These are phyloP conservation scores for Colletotrichum lindemuthianum DNA, from an alignment of 2,329 filamentous ascomycete genomes.

Conservation along the genomic window DNA sequence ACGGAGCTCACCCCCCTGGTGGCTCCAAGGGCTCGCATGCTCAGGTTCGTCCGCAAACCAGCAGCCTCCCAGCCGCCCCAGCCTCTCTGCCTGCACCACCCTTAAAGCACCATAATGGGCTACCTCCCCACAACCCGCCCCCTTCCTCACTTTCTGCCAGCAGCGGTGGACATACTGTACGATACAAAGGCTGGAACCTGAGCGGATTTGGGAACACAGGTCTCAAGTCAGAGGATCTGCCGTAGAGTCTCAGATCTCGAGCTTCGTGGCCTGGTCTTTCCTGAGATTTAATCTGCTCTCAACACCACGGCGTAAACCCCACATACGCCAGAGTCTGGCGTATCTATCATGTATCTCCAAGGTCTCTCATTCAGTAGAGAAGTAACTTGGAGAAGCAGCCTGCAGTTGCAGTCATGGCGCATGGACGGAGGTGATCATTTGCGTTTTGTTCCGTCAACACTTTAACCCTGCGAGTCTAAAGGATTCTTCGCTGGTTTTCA, in stretches of 20 bases:
- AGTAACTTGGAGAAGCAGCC: conserved; percentile 25
- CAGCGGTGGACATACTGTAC: conserved; percentile 38
- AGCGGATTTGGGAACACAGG: conserved; percentile 53
- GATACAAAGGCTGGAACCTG: conserved; percentile 52
- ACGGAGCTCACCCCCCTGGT: conserved; percentile 18
- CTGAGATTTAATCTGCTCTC: too few relatives aligned
- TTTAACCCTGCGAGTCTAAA: too few relatives aligned
- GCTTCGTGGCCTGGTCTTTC: neutral
- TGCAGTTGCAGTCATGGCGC: neutral
- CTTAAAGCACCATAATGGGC: conserved; percentile 42
- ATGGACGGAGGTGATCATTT: neutral
- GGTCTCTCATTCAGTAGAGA: conserved; percentile 34
- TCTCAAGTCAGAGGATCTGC: conserved; percentile 47
- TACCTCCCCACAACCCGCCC: conserved; percentile 48
- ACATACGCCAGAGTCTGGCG: conserved; percentile 29
- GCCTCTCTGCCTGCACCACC: conserved; percentile 49
- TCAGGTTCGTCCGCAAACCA: conserved; percentile 21
- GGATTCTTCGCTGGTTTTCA: too few relatives aligned
- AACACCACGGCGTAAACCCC: too few relatives aligned
- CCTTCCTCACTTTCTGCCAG: conserved; percentile 41
- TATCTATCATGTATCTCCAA: neutral
- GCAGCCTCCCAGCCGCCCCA: conserved; percentile 50
- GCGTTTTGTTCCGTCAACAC: conserved; percentile 5
- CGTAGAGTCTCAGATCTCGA: conserved; percentile 37
- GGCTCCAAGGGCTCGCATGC: conserved; percentile 7